phyloP scores from a whole-genome alignment of 352 stramenopile genomes.

The Blastocystis sp. region DNA sequence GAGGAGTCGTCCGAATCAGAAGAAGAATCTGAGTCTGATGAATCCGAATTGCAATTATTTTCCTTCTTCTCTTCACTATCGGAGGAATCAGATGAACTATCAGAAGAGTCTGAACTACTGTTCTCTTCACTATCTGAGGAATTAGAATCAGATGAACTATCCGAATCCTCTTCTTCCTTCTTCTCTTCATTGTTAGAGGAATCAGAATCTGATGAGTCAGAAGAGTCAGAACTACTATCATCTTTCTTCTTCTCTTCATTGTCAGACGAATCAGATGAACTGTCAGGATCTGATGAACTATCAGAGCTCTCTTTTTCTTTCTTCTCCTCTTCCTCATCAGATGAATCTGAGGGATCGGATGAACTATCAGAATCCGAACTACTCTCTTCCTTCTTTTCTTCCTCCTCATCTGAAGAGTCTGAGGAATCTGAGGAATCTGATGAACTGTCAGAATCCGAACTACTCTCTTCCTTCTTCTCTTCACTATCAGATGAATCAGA shows the following conservation, averaged over 20 bases:
- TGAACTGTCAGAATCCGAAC: not conserved
- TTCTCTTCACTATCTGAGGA: constrained; percentile 42
- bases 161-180: constrained; percentile 18
- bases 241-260: not conserved
- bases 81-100: constrained; percentile 28
- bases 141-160: not conserved
- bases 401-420: not conserved
- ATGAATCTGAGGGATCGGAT: too few relatives aligned
- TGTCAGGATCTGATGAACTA: constrained; percentile 11
- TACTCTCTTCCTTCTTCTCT: not conserved
- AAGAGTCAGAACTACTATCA: not conserved
- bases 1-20: not conserved
- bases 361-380: not conserved
- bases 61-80: not conserved
- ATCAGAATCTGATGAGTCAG: not conserved
- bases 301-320: constrained; percentile 3
- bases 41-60: not conserved
- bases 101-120: constrained; percentile 52
- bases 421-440: constrained; percentile 20
- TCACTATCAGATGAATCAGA: not conserved
- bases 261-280: not conserved
- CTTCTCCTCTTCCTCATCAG: not conserved
- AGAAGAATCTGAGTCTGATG: constrained; percentile 1
- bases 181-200: constrained; percentile 43
- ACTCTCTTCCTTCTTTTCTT: constrained; percentile 30